Percentiles rank a stretch among this genome's conserved stretches.
phyloP scores from a whole-genome alignment of 2,329 filamentous ascomycete genomes.

The Tolypocladium amazonense region DNA sequence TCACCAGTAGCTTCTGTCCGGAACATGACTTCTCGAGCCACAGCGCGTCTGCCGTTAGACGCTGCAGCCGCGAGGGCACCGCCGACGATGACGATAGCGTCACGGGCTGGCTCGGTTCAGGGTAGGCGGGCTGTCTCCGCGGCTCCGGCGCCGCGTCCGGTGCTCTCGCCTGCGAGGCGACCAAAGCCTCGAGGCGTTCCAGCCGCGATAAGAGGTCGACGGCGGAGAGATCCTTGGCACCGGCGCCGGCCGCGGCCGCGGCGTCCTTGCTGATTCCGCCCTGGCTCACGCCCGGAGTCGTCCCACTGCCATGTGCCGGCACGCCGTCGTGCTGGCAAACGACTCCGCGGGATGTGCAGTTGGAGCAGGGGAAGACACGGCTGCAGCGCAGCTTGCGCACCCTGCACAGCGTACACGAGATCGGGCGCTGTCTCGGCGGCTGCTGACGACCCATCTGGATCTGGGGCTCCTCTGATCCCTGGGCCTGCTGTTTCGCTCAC shows the following conservation, averaged over 20 bases:
- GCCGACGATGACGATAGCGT: slow-evolving; percentile 6
- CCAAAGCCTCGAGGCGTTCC: slow-evolving; percentile 10
- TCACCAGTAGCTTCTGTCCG: slow-evolving; percentile 18
- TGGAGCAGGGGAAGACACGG: slow-evolving; percentile 23
- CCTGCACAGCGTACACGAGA: slow-evolving; percentile 24
- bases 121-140: neutral
- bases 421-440: slow-evolving; percentile 19
- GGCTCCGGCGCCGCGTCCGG: neutral
- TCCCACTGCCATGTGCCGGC: neutral
- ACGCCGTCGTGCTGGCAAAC: slow-evolving; percentile 14
- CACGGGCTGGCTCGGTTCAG: slow-evolving; percentile 1
- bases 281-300: neutral
- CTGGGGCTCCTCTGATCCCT: neutral
- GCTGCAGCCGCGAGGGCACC: slow-evolving; percentile 19
- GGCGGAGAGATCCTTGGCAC: slow-evolving; percentile 8
- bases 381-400: slow-evolving; percentile 25
- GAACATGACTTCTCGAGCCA: slow-evolving; percentile 20
- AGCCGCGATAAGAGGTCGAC: slow-evolving; percentile 12
- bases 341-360: slow-evolving; percentile 24
- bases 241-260: neutral
- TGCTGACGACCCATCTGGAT: slow-evolving; percentile 20
- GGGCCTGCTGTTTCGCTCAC: neutral
- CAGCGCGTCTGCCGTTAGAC: slow-evolving; percentile 21
- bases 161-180: slow-evolving; percentile 5
- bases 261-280: neutral